Evolutionary conservation across 1,139 yeast genomes (phyloP).

Genomic region (Debaryomyces nepalensis): DNA sequence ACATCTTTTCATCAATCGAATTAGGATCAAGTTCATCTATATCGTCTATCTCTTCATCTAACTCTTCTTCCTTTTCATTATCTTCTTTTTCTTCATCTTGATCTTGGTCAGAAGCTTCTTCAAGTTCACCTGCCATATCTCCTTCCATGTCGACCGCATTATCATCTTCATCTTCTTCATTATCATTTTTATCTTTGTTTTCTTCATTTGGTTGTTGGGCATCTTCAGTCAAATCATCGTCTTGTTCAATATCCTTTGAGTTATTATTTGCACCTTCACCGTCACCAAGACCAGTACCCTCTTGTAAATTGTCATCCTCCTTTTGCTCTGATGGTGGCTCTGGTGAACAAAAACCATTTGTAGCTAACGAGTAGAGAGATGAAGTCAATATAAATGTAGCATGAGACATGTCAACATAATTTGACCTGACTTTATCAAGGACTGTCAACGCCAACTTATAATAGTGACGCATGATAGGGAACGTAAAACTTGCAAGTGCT

Average conservation of each 20-base stretch:
- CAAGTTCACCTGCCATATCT: conserved; percentile 93
- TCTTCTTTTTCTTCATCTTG: conserved; percentile 59
- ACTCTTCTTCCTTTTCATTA: conserved; percentile 58
- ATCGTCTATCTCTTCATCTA: conserved; percentile 91
- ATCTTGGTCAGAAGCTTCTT: conserved; percentile 76
- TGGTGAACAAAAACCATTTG: conserved; percentile 95
- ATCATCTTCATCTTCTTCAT: conserved; percentile 64
- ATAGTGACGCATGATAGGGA: conserved; percentile 64
- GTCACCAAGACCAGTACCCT: conserved; percentile 97
- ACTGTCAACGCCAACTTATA: conserved; percentile 46
- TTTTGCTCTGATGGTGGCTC: conserved; percentile 74
- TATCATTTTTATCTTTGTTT: conserved; percentile 64
- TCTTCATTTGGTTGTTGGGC: conserved; percentile 87
- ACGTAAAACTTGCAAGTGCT: conserved; percentile 55
- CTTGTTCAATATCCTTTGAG: conserved; percentile 87
- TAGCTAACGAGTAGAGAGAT: conserved; percentile 63
- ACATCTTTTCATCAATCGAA: conserved; percentile 96
- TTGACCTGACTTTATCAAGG: conserved; percentile 44
- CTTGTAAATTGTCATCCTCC: conserved; percentile 65
- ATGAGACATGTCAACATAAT: conserved; percentile 58
- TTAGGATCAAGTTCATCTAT: conserved; percentile 91
- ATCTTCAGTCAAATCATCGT: conserved; percentile 86
- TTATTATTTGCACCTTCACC: conserved; percentile 84
- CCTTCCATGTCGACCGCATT: conserved; percentile 95
- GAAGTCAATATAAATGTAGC: conserved; percentile 66